These are phyloP conservation scores for Solanum hybrid DNA, from an alignment of 305 asterid genomes.

Conservation along the genomic window DNA sequence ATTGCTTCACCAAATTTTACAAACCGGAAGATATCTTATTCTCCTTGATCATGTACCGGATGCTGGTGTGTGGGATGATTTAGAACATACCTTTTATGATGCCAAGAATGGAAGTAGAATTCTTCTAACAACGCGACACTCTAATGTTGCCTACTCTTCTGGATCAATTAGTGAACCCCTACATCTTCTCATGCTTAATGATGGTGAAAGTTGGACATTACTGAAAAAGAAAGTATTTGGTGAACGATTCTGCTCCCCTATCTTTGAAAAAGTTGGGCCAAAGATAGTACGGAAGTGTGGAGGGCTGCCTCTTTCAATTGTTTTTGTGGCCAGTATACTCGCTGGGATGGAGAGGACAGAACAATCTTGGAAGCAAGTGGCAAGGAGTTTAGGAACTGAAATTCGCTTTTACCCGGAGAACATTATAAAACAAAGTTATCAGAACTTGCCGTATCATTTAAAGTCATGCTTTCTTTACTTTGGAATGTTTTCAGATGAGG, in stretches of 20 bases:
- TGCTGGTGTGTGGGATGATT: accelerated
- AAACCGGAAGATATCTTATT: background rate
- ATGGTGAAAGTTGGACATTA: background rate
- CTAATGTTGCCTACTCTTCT: accelerated
- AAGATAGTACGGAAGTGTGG: accelerated
- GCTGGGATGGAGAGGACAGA: background rate
- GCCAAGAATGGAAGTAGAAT: background rate
- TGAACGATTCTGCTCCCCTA: accelerated
- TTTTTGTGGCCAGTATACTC: slow-evolving; percentile 12
- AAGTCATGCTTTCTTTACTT: slow-evolving; percentile 1
- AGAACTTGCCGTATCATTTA: background rate
- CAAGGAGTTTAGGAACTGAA: background rate
- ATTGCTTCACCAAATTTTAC: background rate
- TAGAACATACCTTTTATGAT: accelerated
- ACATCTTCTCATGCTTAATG: accelerated
- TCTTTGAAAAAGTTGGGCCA: background rate
- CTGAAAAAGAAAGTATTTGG: background rate
- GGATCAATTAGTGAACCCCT: accelerated
- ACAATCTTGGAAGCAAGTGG: slow-evolving; percentile 11
- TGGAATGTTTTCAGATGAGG: background rate
- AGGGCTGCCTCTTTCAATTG: slow-evolving; percentile 29
- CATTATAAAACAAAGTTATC: background rate
- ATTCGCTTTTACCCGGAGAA: accelerated
- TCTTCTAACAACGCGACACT: background rate
- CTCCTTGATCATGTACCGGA: accelerated